These are phyloP conservation scores for Papilionanthe hybrid DNA, from an alignment of 116 monocot species.

Conservation along the genomic window DNA sequence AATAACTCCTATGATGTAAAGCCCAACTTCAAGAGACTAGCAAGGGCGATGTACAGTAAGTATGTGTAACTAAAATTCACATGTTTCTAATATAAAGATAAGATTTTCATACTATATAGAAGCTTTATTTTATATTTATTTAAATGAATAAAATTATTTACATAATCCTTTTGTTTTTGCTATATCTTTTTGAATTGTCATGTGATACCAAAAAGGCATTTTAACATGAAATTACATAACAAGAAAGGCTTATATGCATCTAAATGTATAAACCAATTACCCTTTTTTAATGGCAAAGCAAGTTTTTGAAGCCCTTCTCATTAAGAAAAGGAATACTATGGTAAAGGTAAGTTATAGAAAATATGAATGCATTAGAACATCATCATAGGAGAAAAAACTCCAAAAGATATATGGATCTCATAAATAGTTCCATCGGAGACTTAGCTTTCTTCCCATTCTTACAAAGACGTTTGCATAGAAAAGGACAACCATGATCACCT, in stretches of 20 bases:
- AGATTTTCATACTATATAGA: too few relatives aligned
- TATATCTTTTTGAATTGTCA: too few relatives aligned
- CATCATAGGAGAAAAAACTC: not conserved
- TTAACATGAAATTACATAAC: not conserved
- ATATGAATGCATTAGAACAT: not conserved
- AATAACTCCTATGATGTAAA: not conserved
- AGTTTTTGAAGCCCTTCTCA: not conserved
- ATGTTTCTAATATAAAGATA: too few relatives aligned
- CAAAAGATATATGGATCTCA: not conserved
- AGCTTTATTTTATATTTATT: too few relatives aligned
- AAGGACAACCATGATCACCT: too few relatives aligned
- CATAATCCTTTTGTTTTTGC: too few relatives aligned
- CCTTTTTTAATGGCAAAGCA: not conserved
- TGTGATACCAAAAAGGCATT: too few relatives aligned
- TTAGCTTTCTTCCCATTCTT: not conserved
- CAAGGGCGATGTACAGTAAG: not conserved
- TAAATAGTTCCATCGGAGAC: not conserved
- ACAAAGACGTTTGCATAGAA: too few relatives aligned
- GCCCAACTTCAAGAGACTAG: not conserved
- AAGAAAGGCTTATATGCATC: slow-evolving; percentile 1
- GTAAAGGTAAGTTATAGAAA: not conserved
- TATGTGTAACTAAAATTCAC: too few relatives aligned
- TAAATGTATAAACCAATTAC: not conserved
- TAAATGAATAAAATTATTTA: too few relatives aligned
- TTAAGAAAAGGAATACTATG: not conserved